Evolutionary conservation across 257 asterid species (phyloP).

Genomic region (Rhazya stricta): DNA sequence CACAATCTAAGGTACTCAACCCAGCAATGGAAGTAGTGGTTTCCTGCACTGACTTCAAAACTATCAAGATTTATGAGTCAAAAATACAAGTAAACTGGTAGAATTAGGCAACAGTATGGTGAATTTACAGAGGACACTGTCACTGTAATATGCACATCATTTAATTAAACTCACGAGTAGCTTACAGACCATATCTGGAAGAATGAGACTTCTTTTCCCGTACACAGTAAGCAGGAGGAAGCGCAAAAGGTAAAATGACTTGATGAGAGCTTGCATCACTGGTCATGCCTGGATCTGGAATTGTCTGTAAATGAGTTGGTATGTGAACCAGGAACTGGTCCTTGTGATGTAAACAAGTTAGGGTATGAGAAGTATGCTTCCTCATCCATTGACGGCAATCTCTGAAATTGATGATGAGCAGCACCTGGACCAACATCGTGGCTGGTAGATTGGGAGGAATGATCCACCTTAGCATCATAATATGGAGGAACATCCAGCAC

Average conservation of each 20-base stretch:
- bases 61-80: neutral
- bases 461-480: slow-evolving; percentile 22
- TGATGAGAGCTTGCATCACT: neutral
- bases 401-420: slow-evolving; percentile 52
- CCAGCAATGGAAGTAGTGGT: neutral
- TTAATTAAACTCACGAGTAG: neutral
- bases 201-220: neutral
- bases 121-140: slow-evolving; percentile 13
- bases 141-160: neutral
- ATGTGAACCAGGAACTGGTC: slow-evolving; percentile 36
- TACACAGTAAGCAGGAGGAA: neutral
- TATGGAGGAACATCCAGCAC: slow-evolving; percentile 23
- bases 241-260: neutral
- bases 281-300: slow-evolving; percentile 34
- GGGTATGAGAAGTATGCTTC: slow-evolving; percentile 76
- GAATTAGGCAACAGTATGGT: neutral
- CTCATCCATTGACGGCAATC: slow-evolving; percentile 73
- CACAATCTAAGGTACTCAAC: neutral
- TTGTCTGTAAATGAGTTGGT: slow-evolving; percentile 40
- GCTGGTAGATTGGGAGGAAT: slow-evolving; percentile 27
- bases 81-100: neutral
- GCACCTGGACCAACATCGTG: slow-evolving; percentile 23
- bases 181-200: neutral
- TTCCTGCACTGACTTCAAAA: neutral
- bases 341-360: slow-evolving; percentile 58